Evolutionary conservation across 2,329 filamentous ascomycete species (phyloP), one percentile per base, ranked within the genome.

Genomic region (Aureobasidium sp.): DNA sequence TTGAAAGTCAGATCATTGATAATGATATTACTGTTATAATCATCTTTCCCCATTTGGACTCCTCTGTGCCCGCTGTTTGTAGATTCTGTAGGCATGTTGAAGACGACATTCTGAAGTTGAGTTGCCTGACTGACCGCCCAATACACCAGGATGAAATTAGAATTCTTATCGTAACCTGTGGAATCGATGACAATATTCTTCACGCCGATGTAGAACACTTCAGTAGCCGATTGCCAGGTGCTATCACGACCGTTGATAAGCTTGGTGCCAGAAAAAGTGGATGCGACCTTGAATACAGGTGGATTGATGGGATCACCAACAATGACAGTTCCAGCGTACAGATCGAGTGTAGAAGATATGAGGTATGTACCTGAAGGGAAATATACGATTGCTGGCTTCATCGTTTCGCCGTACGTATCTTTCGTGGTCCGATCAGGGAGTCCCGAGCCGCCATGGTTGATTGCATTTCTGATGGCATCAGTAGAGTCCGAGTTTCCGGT

Each of bases 71-170:
- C 20, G 20, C 20, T 20, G 20, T 20, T 20, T 20, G 20, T 20
- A 20, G 20, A 20, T 20, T 20, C 20, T 20, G 20, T 20, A 20
- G 23, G 17, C 65, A 85, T 76, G 59, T 76, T 74, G 70, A 86
- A 83, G 1, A 80, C 75, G 23, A 84, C 79, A 66, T 86, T 86
- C 64, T 83, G 80, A 29, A 87, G 77, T 29, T 79, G 79, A 0
- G 83, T 83, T 0, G 82, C 85, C 71, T 89, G 86, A 1, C 83
- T 82, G 8, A 85, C 84, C 57, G 87, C 84, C 86, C 85, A 89
- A 69, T 88, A 86, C 27, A 89, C 82, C 3, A 36, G 36, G 3
- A 5, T 6, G 6, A 37, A 13, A 6, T 5, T 20, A 34, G 32
- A 42, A 8, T 71, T 88, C 87, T 71, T 32, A 1, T 67, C 65